A percentile compares a stretch with the other conserved stretches of the same genome.
Conservation (phyloP, 495 filamentous ascomycete genomes). For the Podospora bellae-mahoneyi region DNA sequence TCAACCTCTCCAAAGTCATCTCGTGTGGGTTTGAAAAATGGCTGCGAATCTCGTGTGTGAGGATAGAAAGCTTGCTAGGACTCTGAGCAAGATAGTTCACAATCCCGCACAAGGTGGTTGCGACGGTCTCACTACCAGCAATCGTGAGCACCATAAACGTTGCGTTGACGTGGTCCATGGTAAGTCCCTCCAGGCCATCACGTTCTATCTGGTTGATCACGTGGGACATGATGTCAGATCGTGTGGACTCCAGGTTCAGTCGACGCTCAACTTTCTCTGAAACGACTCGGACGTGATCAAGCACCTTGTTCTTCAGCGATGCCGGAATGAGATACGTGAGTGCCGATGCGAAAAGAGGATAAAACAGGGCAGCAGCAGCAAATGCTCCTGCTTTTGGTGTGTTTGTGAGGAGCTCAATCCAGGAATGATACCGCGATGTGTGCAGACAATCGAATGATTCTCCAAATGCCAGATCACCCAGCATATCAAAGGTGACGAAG, state of each 20-base stretch:
- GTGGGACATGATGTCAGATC: conserved; percentile 41
- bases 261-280: conserved; percentile 39
- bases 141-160: conserved; percentile 34
- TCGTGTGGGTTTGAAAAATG: conserved; percentile 38
- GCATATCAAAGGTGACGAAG: conserved; percentile 57
- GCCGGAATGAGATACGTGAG: conserved; percentile 35
- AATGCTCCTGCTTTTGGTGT: conserved; percentile 31
- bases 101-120: conserved; percentile 45
- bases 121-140: conserved; percentile 57
- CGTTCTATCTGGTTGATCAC: conserved; percentile 29
- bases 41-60: conserved; percentile 45
- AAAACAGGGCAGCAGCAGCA: conserved; percentile 30
- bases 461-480: conserved; percentile 55
- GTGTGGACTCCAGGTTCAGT: conserved; percentile 29
- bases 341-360: conserved; percentile 31
- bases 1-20: conserved; percentile 45
- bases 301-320: conserved; percentile 28
- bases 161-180: conserved; percentile 37
- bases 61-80: conserved; percentile 33
- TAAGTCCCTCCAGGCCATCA: conserved; percentile 14
- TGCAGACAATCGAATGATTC: conserved; percentile 51
- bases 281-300: conserved; percentile 37
- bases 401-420: conserved; percentile 39
- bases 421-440: conserved; percentile 42
- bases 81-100: conserved; percentile 50